These are phyloP conservation scores for Excoecaria agallocha DNA, from an alignment of 345 rosid species.

Conservation along the genomic window DNA sequence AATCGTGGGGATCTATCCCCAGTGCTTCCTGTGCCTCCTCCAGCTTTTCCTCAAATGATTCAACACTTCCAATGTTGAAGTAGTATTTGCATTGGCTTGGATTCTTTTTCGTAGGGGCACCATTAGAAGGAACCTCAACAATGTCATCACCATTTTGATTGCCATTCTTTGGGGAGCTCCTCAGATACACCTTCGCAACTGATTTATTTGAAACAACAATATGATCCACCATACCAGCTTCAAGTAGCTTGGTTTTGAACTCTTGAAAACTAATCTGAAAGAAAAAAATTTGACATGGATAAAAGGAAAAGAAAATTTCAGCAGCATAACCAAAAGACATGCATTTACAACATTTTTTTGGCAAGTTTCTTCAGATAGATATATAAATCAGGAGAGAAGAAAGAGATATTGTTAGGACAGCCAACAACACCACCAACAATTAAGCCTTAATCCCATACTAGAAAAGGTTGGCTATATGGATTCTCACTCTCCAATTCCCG, in stretches of 20 bases:
- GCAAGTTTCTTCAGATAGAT: not conserved
- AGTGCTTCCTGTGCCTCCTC: conserved; percentile 89
- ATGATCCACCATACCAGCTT: conserved; percentile 90
- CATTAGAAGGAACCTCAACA: conserved; percentile 37
- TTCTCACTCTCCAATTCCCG: too few relatives aligned
- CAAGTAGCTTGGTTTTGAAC: conserved; percentile 91
- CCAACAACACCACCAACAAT: too few relatives aligned
- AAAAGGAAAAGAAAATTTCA: not conserved
- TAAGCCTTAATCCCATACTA: too few relatives aligned
- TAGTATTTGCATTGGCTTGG: conserved; percentile 68
- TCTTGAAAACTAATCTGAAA: conserved; percentile 95
- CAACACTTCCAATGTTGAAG: conserved; percentile 88
- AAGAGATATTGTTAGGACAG: not conserved
- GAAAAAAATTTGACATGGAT: conserved; percentile 8
- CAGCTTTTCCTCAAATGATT: conserved; percentile 87
- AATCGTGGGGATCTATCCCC: conserved; percentile 73
- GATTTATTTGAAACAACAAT: conserved; percentile 85
- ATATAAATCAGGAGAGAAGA: not conserved
- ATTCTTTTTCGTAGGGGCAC: conserved; percentile 39
- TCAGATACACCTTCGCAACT: conserved; percentile 86
- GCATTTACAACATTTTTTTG: not conserved
- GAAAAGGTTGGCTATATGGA: too few relatives aligned
- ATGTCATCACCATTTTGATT: conserved; percentile 34
- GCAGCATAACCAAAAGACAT: not conserved
- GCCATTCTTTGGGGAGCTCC: conserved; percentile 43